These are phyloP conservation scores for Trypanosoma scelopori DNA, from an alignment of 208 protist species.

Conservation along the genomic window DNA sequence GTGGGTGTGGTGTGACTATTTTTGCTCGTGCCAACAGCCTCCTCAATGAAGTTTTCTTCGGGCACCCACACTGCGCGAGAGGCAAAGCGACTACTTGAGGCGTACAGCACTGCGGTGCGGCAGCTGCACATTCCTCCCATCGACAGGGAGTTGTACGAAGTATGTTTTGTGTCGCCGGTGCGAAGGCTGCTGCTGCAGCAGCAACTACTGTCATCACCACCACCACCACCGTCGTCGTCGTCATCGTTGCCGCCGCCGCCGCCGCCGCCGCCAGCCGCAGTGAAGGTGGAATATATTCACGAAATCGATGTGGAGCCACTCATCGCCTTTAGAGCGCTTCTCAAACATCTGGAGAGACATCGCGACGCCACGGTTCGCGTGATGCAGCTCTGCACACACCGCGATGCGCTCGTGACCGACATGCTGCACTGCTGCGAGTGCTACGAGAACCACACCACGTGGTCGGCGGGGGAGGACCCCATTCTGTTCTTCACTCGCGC, in stretches of 20 bases:
- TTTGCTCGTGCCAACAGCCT: no score
- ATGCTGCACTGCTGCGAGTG: slow-evolving; percentile 18
- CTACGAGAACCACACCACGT: slow-evolving; percentile 4
- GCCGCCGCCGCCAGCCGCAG: no score
- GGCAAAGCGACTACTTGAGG: slow-evolving; percentile 1
- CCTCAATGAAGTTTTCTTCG: slow-evolving; percentile 7
- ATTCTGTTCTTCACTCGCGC: slow-evolving; percentile 28
- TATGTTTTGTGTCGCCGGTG: slow-evolving; percentile 17
- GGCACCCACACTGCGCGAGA: neutral
- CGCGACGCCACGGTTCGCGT: slow-evolving; percentile 15
- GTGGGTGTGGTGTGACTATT: no score
- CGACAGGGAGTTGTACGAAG: slow-evolving; percentile 25
- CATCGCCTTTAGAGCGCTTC: slow-evolving; percentile 9
- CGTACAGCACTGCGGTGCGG: slow-evolving; percentile 3
- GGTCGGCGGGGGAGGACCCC: neutral
- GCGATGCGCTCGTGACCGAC: slow-evolving; percentile 14
- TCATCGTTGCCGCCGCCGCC: neutral
- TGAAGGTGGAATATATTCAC: no score
- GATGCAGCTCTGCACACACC: slow-evolving; percentile 21
- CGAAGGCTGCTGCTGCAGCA: neutral
- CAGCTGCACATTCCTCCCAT: slow-evolving; percentile 12
- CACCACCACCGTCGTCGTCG: neutral
- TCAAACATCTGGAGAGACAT: slow-evolving; percentile 16
- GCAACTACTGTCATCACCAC: no score
- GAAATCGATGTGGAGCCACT: no score